Percentiles rank a stretch among this genome's conserved stretches.
These are phyloP conservation scores for Fusarium temperatum DNA, from an alignment of 2,329 filamentous ascomycete species.

Conservation along the genomic window DNA sequence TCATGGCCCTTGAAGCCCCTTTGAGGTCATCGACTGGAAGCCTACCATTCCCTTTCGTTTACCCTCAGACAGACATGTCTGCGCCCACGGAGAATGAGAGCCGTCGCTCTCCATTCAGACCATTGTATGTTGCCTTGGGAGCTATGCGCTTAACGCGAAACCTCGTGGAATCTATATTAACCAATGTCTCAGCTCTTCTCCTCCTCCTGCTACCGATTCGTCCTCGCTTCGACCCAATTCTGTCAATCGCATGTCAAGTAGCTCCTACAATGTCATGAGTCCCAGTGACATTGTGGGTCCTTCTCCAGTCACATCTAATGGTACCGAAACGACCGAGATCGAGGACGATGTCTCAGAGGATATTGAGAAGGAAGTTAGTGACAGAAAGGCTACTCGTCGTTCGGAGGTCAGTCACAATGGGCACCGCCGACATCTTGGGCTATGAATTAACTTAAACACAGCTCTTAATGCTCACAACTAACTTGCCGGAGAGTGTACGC, in stretches of 20 bases:
- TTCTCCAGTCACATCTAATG: constrained; percentile 85
- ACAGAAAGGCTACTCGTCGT: constrained; percentile 30
- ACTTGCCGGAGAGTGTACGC: constrained; percentile 65
- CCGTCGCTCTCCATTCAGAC: constrained; percentile 58
- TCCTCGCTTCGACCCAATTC: constrained; percentile 63
- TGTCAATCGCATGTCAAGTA: constrained; percentile 58
- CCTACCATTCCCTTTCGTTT: constrained; percentile 50
- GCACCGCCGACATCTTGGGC: background rate
- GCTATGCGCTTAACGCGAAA: background rate
- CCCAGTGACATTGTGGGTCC: constrained; percentile 79
- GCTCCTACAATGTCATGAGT: constrained; percentile 64
- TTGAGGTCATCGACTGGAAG: constrained; percentile 69
- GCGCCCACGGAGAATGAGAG: constrained; percentile 62
- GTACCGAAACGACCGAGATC: constrained; percentile 84
- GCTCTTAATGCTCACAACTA: constrained; percentile 65
- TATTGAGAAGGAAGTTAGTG: constrained; percentile 48
- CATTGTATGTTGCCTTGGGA: constrained; percentile 55
- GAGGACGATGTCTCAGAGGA: constrained; percentile 79
- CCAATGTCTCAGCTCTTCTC: constrained; percentile 45
- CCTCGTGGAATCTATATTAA: constrained; percentile 10
- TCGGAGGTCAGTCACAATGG: constrained; percentile 43
- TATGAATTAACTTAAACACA: constrained; percentile 41
- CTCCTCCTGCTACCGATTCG: constrained; percentile 52
- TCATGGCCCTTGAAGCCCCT: constrained; percentile 59
- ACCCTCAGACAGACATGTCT: constrained; percentile 63